Conservation (phyloP, 768 basidiomycete species). For the Podaxis sp. region DNA sequence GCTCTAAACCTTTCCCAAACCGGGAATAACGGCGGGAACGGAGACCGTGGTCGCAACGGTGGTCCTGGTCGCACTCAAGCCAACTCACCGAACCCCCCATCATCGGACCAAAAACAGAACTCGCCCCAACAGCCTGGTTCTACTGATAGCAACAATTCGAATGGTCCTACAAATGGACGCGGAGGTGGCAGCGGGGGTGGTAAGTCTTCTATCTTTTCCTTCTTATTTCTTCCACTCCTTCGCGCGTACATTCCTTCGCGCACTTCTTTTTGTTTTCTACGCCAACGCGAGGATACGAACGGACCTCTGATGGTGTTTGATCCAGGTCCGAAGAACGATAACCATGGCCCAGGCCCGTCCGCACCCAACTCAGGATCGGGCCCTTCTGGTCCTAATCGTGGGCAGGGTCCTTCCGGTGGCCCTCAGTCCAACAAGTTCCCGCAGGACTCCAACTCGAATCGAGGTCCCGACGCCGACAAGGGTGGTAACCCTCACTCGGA, state of each 20-base stretch:
- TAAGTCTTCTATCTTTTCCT: neutral
- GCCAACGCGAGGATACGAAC: neutral
- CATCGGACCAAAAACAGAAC: neutral
- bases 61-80: neutral
- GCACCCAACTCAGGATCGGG: neutral
- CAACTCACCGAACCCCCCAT: neutral
- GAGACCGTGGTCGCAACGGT: neutral
- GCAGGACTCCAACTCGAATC: neutral
- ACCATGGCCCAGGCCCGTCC: neutral
- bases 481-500: no score
- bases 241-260: neutral
- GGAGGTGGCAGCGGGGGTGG: neutral
- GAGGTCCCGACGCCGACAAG: neutral
- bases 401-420: neutral
- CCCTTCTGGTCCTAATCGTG: neutral
- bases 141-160: neutral
- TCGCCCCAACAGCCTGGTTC: neutral
- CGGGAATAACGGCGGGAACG: neutral
- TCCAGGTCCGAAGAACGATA: neutral
- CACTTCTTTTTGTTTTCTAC: neutral
- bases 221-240: neutral
- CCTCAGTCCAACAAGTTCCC: neutral
- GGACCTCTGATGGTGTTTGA: neutral
- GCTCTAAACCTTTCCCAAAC: neutral
- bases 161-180: neutral